Evolutionary conservation across 192 early-diverging fungal species (phyloP).

Genomic region (Gigaspora rosea): DNA sequence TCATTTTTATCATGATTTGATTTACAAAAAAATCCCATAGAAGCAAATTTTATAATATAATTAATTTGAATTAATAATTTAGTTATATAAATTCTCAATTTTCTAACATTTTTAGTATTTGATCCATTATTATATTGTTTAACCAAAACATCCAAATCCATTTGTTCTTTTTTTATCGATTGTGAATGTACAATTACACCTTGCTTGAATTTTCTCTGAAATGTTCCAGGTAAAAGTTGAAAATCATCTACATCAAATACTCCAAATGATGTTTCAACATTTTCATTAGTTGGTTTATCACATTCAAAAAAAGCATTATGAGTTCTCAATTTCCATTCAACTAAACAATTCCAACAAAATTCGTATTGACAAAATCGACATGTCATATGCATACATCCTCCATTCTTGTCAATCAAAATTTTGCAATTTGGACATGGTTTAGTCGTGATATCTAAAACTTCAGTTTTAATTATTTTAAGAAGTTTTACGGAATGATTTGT

Average conservation of each 20-base stretch:
- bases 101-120: not conserved
- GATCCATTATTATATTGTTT: not conserved
- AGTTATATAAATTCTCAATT: not conserved
- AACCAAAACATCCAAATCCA: not conserved
- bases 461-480: not conserved
- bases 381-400: constrained; percentile 30
- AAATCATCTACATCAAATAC: constrained; percentile 12
- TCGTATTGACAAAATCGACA: constrained; percentile 5
- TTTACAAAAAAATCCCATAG: not conserved
- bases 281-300: not conserved
- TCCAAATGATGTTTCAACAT: not conserved
- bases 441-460: not conserved
- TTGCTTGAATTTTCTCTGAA: constrained; percentile 13
- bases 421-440: constrained; percentile 30
- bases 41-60: constrained; percentile 25
- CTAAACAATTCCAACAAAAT: constrained; percentile 7
- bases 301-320: not conserved
- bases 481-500: constrained; percentile 3
- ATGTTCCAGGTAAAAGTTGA: not conserved
- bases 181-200: not conserved
- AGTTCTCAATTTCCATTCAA: not conserved
- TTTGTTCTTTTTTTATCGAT: not conserved
- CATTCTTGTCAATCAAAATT: constrained; percentile 24
- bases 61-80: constrained; percentile 14
- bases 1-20: not conserved